phyloP scores from a whole-genome alignment of 495 filamentous ascomycete species.

The Hypoxylon cercidicola region DNA sequence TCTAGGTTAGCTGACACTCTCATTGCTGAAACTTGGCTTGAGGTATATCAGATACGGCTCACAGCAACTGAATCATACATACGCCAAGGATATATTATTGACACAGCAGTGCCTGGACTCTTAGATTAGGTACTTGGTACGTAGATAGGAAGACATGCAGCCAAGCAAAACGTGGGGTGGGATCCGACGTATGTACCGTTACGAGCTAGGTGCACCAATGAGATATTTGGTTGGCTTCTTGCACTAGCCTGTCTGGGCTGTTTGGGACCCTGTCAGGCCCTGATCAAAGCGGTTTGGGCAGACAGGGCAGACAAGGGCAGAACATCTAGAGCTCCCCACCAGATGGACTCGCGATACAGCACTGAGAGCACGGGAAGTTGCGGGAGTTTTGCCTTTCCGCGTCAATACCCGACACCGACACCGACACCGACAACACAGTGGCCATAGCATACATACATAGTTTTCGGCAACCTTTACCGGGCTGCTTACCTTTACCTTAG shows the following conservation, averaged over 20 bases:
- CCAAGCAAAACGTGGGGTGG: constrained; percentile 11
- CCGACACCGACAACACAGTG: background rate
- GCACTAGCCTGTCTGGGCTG: constrained; percentile 1
- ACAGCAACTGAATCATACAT: too few relatives aligned
- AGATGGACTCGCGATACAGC: constrained; percentile 22
- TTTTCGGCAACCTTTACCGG: background rate
- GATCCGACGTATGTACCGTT: constrained; percentile 21
- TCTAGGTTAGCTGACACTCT: too few relatives aligned
- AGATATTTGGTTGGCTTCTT: constrained; percentile 9
- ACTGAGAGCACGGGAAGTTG: constrained; percentile 20
- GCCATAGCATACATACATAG: background rate
- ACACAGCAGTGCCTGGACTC: too few relatives aligned
- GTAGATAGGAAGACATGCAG: background rate
- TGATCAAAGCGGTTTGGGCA: constrained; percentile 14
- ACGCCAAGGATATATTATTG: too few relatives aligned
- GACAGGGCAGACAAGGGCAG: background rate
- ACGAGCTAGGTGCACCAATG: constrained; percentile 23
- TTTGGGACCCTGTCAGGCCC: constrained; percentile 3
- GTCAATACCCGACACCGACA: constrained; percentile 14
- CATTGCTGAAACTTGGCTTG: too few relatives aligned
- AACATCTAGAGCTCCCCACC: constrained; percentile 12
- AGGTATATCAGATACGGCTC: too few relatives aligned
- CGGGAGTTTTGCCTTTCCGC: background rate
- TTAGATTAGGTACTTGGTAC: background rate
- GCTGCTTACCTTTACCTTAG: background rate